phyloP scores from a whole-genome alignment of 306 rosid species.

The Fagus sylvatica region DNA sequence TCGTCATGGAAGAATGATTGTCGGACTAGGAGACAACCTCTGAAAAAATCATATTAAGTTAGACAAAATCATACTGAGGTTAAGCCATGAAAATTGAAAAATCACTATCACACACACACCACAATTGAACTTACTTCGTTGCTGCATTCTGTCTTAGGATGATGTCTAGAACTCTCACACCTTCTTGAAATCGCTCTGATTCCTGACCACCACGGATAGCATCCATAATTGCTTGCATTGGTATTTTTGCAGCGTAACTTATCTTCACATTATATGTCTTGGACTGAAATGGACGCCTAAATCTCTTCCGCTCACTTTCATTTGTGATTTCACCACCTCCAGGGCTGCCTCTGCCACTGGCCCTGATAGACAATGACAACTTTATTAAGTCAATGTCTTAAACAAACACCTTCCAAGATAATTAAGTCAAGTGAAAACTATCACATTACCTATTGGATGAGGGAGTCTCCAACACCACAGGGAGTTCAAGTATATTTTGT shows the following conservation, averaged over 20 bases:
- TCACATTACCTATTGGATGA: conserved; percentile 30
- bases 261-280: conserved; percentile 33
- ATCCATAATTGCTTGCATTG: conserved; percentile 38
- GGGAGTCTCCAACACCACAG: conserved; percentile 33
- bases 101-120: background rate
- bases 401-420: background rate
- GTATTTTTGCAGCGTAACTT: conserved; percentile 31
- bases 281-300: conserved; percentile 24
- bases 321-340: background rate
- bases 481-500: conserved; percentile 15
- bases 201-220: conserved; percentile 38
- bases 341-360: conserved; percentile 17
- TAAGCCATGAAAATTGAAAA: conserved; percentile 1
- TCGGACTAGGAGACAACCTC: conserved; percentile 53
- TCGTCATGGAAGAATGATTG: conserved; percentile 51
- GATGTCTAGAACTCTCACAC: conserved; percentile 39
- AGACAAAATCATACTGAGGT: background rate
- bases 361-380: conserved; percentile 1
- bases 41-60: background rate
- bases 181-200: conserved; percentile 36
- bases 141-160: conserved; percentile 48
- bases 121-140: conserved; percentile 36
- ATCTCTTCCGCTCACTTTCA: conserved; percentile 32
- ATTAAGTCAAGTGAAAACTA: background rate
- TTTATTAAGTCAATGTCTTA: background rate